Evolutionary conservation across 1,284 basidiomycete genomes (phyloP).

Genomic region (Anthracocystis walkeri): DNA sequence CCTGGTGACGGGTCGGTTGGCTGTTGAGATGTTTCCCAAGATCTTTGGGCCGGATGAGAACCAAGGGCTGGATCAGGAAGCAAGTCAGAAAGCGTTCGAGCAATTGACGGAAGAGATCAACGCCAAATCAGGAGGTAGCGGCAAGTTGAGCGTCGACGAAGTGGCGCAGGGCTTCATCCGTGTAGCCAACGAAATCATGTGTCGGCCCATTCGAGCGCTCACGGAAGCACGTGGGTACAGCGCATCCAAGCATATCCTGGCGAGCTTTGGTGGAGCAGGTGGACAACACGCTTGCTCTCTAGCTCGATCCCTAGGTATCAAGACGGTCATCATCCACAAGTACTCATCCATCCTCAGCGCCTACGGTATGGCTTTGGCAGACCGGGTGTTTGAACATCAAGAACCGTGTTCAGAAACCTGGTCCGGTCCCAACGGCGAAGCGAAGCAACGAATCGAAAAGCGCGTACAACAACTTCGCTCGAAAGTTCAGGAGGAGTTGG

Average conservation of each 20-base stretch:
- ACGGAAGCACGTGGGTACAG: slow-evolving; percentile 91
- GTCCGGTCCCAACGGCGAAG: slow-evolving; percentile 18
- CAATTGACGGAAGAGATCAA: slow-evolving; percentile 79
- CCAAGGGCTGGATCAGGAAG: slow-evolving; percentile 79
- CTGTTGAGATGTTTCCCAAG: slow-evolving; percentile 76
- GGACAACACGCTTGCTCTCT: slow-evolving; percentile 93
- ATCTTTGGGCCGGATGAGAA: slow-evolving; percentile 89
- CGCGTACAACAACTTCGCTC: slow-evolving; percentile 73
- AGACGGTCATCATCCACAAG: slow-evolving; percentile 84
- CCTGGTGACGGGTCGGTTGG: slow-evolving; percentile 65
- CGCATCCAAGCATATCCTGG: slow-evolving; percentile 86
- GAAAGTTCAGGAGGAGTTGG: slow-evolving; percentile 76
- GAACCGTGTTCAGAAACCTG: slow-evolving; percentile 84
- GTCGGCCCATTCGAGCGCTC: slow-evolving; percentile 87
- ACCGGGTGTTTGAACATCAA: slow-evolving; percentile 80
- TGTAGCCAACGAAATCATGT: slow-evolving; percentile 75
- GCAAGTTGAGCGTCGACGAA: slow-evolving; percentile 79
- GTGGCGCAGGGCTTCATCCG: slow-evolving; percentile 80
- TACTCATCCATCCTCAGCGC: slow-evolving; percentile 89
- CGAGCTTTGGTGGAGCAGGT: slow-evolving; percentile 90
- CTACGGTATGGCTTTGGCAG: slow-evolving; percentile 87
- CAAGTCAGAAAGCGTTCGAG: slow-evolving; percentile 76
- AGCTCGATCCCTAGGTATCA: slow-evolving; percentile 82
- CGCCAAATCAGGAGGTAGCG: slow-evolving; percentile 69
- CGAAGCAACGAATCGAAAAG: slow-evolving; percentile 32